Percentiles rank a stretch among this genome's conserved stretches.
phyloP scores from a whole-genome alignment of 192 early-diverging fungal species.

The Coemansia sp. region DNA sequence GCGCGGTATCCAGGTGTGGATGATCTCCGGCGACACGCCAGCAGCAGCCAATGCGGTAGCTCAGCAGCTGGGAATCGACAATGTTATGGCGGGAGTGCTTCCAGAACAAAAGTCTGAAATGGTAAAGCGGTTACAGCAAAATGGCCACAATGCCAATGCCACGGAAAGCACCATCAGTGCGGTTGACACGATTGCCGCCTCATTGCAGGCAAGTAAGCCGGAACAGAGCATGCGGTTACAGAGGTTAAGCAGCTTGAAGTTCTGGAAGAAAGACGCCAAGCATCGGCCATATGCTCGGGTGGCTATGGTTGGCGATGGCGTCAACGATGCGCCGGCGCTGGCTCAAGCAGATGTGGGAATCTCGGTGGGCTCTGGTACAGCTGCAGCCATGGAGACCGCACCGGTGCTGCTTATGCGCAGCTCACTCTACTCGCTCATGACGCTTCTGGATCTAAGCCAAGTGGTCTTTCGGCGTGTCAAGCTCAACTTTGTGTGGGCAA shows the following conservation, averaged over 20 bases:
- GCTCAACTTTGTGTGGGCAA: conserved; percentile 88
- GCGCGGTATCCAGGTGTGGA: conserved; percentile 78
- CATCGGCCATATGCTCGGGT: conserved; percentile 56
- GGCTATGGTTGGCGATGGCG: conserved; percentile 93
- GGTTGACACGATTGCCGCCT: background rate
- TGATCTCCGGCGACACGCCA: conserved; percentile 92
- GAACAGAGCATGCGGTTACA: background rate
- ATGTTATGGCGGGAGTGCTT: conserved; percentile 88
- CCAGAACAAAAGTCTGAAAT: conserved; percentile 85
- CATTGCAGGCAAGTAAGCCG: background rate
- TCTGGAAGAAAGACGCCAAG: background rate
- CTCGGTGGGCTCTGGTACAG: conserved; percentile 85
- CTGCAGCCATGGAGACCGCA: conserved; percentile 88
- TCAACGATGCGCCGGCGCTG: conserved; percentile 91
- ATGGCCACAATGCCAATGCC: conserved; percentile 10
- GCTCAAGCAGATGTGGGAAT: conserved; percentile 89
- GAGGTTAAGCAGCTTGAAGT: background rate
- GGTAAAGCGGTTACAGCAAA: conserved; percentile 65
- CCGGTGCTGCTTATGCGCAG: conserved; percentile 78
- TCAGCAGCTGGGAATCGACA: conserved; percentile 69
- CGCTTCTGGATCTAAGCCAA: conserved; percentile 72
- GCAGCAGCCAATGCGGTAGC: conserved; percentile 81
- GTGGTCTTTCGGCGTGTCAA: conserved; percentile 74
- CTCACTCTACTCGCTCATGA: conserved; percentile 74
- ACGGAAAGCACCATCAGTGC: too few species aligned